Evolutionary conservation across 345 rosid species (phyloP).

Genomic region (Zanthoxylum bungeanum): DNA sequence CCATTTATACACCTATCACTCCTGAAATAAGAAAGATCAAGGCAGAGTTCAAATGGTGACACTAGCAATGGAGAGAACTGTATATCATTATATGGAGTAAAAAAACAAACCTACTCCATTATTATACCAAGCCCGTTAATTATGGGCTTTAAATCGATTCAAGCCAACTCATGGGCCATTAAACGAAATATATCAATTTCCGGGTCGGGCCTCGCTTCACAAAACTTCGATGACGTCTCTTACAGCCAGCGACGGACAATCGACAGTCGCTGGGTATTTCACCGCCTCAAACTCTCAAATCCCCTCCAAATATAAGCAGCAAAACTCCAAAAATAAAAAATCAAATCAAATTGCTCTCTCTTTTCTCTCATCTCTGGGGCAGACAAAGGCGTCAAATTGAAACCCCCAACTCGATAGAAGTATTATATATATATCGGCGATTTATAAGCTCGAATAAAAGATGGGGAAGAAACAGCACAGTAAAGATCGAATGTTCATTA

Average conservation of each 20-base stretch:
- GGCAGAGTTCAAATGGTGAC: too few relatives aligned
- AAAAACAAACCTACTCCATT: too few relatives aligned
- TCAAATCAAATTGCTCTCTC: not conserved
- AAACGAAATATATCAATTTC: not conserved
- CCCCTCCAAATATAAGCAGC: not conserved
- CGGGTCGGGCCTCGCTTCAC: not conserved
- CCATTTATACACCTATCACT: too few relatives aligned
- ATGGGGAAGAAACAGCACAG: slow-evolving; percentile 99
- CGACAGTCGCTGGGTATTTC: not conserved
- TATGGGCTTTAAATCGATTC: not conserved
- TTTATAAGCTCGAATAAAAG: slow-evolving; percentile 8
- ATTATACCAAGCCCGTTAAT: not conserved
- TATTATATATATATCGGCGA: not conserved
- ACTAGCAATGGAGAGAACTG: too few relatives aligned
- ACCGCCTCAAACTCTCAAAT: not conserved
- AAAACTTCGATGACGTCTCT: not conserved
- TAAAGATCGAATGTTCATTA: slow-evolving; percentile 94
- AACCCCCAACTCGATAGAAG: not conserved
- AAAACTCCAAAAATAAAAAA: not conserved
- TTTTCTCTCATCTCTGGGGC: too few relatives aligned
- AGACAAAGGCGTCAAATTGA: not conserved
- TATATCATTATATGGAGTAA: too few relatives aligned
- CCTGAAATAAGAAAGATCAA: too few relatives aligned
- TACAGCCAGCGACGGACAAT: not conserved
- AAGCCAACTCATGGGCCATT: not conserved